Evolutionary conservation across 768 basidiomycete genomes (phyloP), one percentile per base, ranked within the genome.

Genomic region (Asterophora parasitica): DNA sequence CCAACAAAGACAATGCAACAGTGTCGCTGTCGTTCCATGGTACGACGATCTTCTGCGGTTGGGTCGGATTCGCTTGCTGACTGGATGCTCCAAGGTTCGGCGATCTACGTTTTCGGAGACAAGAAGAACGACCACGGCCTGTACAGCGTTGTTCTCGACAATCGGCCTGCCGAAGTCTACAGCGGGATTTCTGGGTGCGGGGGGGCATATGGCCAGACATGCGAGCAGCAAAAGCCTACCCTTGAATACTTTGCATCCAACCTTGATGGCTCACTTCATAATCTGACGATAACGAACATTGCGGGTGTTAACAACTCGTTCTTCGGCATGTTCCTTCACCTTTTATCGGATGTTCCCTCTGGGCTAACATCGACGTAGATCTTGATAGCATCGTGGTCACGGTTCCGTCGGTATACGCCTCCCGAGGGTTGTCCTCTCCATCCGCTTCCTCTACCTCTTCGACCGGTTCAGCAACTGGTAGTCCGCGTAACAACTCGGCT

Each of bases 121-220:
- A 75, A 74, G 55, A 74, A 72, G 55, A 74, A 74, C 45, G 71
- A 77, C 54, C 75, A 78, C 48, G 66, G 76, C 0, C 54, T 68
- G 7, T 78, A 73, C 57, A 65, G 59, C 16, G 69, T 75, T 17
- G 56, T 54, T 6, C 60, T 77, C 4, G 75, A 77, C 54, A 58
- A 59, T 39, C 56, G 53, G 4, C 54, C 66, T n/a, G 53, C 66
- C 10, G 56, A 68, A 42, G 51, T 62, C 8, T 69, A 64, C 50
- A 61, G 64, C 51, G 73, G 73, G 4, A 61, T 69, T 32, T 74
- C 75, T 1, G 75, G 75, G 3, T 76, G 75, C 46, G 75, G 75
- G 16, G 72, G 74, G 5, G 69, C 65, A 2, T 76, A 69, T 39
- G 73, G 68, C 0, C 39, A 56, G 58, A 72, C 71, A 12, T 76